A percentile compares a stretch with the other conserved stretches of the same genome.
These are phyloP conservation scores for Colletotrichum agaves DNA, from an alignment of 2,329 filamentous ascomycete genomes.

Conservation along the genomic window DNA sequence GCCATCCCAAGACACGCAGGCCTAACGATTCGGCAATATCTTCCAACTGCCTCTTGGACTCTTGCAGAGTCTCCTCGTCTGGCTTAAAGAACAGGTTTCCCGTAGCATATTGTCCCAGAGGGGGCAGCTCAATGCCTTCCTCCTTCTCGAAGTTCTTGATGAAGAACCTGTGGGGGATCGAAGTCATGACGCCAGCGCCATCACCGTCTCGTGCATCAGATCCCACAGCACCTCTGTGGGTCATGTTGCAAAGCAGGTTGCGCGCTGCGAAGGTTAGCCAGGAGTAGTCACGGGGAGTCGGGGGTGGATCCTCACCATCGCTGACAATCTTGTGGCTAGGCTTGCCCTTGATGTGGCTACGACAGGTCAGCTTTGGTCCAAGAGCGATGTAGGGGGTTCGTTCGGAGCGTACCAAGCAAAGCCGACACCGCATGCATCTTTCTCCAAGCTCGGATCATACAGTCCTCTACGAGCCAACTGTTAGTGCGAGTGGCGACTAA, in stretches of 20 bases:
- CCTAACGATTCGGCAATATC: conserved; percentile 89
- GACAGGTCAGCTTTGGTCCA: conserved; percentile 39
- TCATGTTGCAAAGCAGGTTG: conserved; percentile 99
- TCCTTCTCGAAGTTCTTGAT: conserved; percentile 97
- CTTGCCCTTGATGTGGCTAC: conserved; percentile 95
- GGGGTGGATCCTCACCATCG: conserved; percentile 78
- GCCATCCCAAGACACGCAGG: conserved; percentile 93
- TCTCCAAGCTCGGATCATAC: conserved; percentile 95
- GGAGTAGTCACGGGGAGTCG: conserved; percentile 41
- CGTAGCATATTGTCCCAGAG: conserved; percentile 92
- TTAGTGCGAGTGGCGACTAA: conserved; percentile 30
- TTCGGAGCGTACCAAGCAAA: conserved; percentile 91
- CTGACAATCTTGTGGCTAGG: conserved; percentile 98
- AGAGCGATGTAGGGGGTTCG: conserved; percentile 40
- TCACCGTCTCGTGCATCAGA: conserved; percentile 98
- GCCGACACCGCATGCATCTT: conserved; percentile 99
- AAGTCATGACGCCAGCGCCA: conserved; percentile 99
- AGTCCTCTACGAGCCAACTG: conserved; percentile 68
- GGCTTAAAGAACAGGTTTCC: conserved; percentile 99
- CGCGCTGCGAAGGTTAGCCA: conserved; percentile 68
- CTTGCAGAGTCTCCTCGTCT: conserved; percentile 86
- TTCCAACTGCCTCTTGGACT: conserved; percentile 93
- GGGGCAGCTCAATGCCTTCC: conserved; percentile 86
- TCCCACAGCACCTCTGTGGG: conserved; percentile 96
- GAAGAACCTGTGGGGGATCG: conserved; percentile 98